A percentile compares a stretch with the other conserved stretches of the same genome.
Evolutionary conservation across 2,329 filamentous ascomycete genomes (phyloP).

Genomic region (Aspergillus hortae): DNA sequence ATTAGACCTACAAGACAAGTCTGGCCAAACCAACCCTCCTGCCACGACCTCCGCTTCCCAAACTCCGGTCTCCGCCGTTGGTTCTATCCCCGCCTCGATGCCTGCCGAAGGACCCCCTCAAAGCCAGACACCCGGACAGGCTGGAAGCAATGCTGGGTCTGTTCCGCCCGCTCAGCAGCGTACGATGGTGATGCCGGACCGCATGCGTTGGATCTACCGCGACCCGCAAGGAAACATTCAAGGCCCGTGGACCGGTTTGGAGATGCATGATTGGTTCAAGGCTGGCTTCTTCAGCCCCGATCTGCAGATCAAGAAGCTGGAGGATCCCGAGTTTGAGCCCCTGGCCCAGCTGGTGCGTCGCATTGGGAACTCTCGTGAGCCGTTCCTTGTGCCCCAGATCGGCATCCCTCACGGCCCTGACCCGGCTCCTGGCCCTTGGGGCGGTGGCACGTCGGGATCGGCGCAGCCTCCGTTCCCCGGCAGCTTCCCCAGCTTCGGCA

Average conservation of each 20-base stretch:
- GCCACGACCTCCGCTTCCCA: slow-evolving; percentile 32
- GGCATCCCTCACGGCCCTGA: slow-evolving; percentile 86
- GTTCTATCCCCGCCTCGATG: slow-evolving; percentile 29
- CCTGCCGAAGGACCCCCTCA: slow-evolving; percentile 28
- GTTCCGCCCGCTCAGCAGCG: slow-evolving; percentile 67
- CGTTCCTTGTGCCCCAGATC: slow-evolving; percentile 95
- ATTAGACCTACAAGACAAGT: slow-evolving; percentile 25
- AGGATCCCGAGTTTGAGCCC: slow-evolving; percentile 91
- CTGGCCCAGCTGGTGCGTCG: slow-evolving; percentile 89
- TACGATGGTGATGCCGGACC: slow-evolving; percentile 98
- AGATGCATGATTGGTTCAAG: slow-evolving; percentile 99
- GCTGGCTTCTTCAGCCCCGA: slow-evolving; percentile 96
- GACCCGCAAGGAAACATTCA: slow-evolving; percentile 91
- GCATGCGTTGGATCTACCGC: slow-evolving; percentile 98
- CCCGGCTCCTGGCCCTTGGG: slow-evolving; percentile 49
- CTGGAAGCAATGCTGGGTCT: slow-evolving; percentile 53
- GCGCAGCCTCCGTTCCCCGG: slow-evolving; percentile 86
- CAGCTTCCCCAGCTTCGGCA: slow-evolving; percentile 93
- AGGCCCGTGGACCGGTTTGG: slow-evolving; percentile 90
- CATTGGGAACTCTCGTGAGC: slow-evolving; percentile 95
- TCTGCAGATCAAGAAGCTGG: slow-evolving; percentile 87
- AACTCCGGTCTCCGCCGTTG: slow-evolving; percentile 34
- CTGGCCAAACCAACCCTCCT: slow-evolving; percentile 26
- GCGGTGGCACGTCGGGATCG: slow-evolving; percentile 51
- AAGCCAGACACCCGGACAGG: slow-evolving; percentile 33